Evolutionary conservation across 225 moss, liverwort and hornwort species (phyloP), one percentile per base, ranked within the genome.

Genomic region (Physcomitrellopsis africana): DNA sequence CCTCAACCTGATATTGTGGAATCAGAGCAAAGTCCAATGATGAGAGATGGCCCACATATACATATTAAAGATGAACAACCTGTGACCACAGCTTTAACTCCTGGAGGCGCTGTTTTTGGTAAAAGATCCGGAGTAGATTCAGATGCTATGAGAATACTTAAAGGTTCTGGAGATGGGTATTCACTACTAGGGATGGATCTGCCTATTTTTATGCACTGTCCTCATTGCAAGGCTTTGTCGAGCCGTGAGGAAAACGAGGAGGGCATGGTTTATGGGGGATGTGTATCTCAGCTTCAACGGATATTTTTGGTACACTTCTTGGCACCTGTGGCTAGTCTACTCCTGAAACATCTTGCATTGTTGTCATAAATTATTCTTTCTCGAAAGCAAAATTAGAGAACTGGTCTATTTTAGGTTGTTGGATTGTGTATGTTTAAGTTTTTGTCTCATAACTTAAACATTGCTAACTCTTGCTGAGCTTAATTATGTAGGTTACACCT

Each of bases 281-380:
- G 85, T 74, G 82, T 95, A 27, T 95, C 99, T 5, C 99, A 99
- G 80, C 99, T 99, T 68, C 99, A 99, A 65, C 92, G 99, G 67
- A 90, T 99, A 19, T 99, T 93, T 80, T 47, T 99, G 93, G 96
- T 96, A 90, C 46, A 26, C 15, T 62, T 80, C 70, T 27, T 62
- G n/a, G 32, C 71, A 42, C 46, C 63, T 27, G 47, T 18, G 51
- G 76, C 59, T 8, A n/a, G 23, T 65, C 17, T 23, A 74, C 61
- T 77, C 22, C 47, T 60, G 54, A 73, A 22, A 60, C 51, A 22
- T 80, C 13, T 46, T 73, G n/a, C 49, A 41, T 54, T 65, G 18
- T 52, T 47, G 54, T 51, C 59, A 22, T 77, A 56, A 47, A 63
- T 69, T 69, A 70, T 60, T 52, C 74, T 60, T 22, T 63, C 54